Evolutionary conservation across 495 filamentous ascomycete species (phyloP), one percentile per base, ranked within the genome.

Genomic region (Hyaloscypha bicolor): DNA sequence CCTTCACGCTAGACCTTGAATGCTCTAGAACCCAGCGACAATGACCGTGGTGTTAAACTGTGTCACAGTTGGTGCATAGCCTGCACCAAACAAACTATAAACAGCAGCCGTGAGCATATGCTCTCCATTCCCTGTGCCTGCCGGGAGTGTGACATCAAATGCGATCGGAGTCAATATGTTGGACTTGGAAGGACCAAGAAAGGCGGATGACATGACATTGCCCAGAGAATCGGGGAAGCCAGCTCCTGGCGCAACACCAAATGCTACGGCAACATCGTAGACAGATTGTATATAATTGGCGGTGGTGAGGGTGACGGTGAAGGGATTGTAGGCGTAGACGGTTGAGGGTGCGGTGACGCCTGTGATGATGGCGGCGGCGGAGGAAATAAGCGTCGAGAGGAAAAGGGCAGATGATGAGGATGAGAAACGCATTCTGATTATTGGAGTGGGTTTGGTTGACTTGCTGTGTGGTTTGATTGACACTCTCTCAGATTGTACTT

Each of bases 211-310:
- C 25, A 71, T 25, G 9, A 68, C 60, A 16, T 14, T 60, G 33
- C 69, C 69, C 14, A 71, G 58, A 11, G 62, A 30, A 16, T 35
- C 16, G 2, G 61, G 62, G 35, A 66, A 66, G 31, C 65, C 69
- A 16, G 33, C 14, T 9, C 65, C 65, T 11, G 65, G 45, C 2
- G 65, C 48, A 19, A 68, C 52, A 8, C 69, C 69, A 33, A 68
- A 68, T 19, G 63, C 62, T 0, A 30, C 57, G 3, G 65, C 48
- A 9, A 71, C 69, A 42, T 71, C 65, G 53, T 65, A 63, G 32
- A 71, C 66, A 37, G 69, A 52, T 65, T 71, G 69, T 48, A 66
- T 71, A 33, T 71, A 68, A 35, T 68, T 30, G 29, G 30, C 33
- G 4, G 64, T 67, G 9, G 31, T 35, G 57, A 68, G 52, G 9